Evolutionary conservation across 306 rosid species (phyloP).

Genomic region (Cucurbita ficifolia): DNA sequence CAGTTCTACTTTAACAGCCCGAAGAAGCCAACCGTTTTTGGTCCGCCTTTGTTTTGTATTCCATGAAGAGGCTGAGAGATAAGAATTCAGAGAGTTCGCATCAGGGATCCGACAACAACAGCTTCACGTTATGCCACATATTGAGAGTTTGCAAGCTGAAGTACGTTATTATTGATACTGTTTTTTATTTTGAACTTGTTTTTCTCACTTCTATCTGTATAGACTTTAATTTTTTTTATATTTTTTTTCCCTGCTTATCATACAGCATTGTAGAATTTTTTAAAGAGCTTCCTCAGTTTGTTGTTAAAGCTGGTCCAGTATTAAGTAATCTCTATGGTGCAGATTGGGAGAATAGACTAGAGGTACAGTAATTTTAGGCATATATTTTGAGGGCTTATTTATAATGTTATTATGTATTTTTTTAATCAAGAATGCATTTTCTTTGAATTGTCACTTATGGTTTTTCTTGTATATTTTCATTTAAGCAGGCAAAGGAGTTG

Average conservation of each 20-base stretch:
- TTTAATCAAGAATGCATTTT: neutral
- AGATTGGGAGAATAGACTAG: constrained; percentile 91
- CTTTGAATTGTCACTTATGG: constrained; percentile 13
- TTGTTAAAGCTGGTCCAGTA: constrained; percentile 70
- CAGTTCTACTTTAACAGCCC: constrained; percentile 30
- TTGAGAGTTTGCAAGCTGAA: constrained; percentile 72
- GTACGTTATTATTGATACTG: constrained; percentile 22
- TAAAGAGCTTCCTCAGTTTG: constrained; percentile 91
- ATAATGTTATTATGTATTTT: neutral
- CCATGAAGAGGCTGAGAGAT: constrained; percentile 45
- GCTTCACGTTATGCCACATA: constrained; percentile 58
- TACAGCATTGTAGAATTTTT: constrained; percentile 75
- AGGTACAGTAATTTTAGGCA: constrained; percentile 33
- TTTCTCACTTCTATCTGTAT: neutral
- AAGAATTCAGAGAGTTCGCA: constrained; percentile 23
- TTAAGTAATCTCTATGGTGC: constrained; percentile 53
- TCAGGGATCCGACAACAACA: constrained; percentile 22
- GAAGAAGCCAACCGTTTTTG: constrained; percentile 80
- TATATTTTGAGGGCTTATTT: constrained; percentile 2
- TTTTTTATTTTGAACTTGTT: too few relatives aligned
- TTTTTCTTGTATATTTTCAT: neutral
- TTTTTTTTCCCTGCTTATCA: constrained; percentile 10
- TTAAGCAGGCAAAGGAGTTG: constrained; percentile 65
- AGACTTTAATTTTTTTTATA: neutral
- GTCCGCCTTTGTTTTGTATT: constrained; percentile 66